Conservation (phyloP, 2,329 filamentous ascomycete species). For the Fusarium tuaranense region DNA sequence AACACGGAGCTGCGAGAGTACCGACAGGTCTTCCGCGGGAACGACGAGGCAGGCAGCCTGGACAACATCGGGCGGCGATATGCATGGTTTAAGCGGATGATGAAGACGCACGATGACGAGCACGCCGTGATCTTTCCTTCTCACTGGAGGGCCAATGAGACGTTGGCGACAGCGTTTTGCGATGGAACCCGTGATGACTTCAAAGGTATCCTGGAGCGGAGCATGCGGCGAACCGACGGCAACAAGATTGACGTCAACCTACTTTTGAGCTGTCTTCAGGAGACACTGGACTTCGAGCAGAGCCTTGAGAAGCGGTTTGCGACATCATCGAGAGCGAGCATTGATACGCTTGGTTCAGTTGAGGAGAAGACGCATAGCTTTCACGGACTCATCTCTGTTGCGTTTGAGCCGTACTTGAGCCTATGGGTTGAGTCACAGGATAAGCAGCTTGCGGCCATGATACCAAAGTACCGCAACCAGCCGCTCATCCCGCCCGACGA, state of each 20-base stretch:
- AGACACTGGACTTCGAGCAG: slow-evolving; percentile 97
- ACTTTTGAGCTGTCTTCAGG: slow-evolving; percentile 88
- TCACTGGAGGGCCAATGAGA: slow-evolving; percentile 91
- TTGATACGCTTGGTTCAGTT: slow-evolving; percentile 86
- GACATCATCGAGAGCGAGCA: slow-evolving; percentile 79
- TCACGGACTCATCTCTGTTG: slow-evolving; percentile 91
- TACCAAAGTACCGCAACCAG: slow-evolving; percentile 88
- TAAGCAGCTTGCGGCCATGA: slow-evolving; percentile 83
- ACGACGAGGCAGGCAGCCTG: slow-evolving; percentile 93
- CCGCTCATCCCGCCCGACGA: slow-evolving; percentile 85
- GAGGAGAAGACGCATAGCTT: slow-evolving; percentile 84
- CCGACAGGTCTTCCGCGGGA: slow-evolving; percentile 92
- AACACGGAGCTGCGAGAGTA: slow-evolving; percentile 98
- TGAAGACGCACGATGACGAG: slow-evolving; percentile 96
- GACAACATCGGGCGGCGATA: slow-evolving; percentile 97
- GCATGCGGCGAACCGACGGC: slow-evolving; percentile 82
- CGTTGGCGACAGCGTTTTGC: slow-evolving; percentile 91
- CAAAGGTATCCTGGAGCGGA: slow-evolving; percentile 89
- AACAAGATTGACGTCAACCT: slow-evolving; percentile 90
- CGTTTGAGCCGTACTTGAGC: slow-evolving; percentile 96
- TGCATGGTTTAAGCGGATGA: slow-evolving; percentile 95
- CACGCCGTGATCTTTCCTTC: slow-evolving; percentile 88
- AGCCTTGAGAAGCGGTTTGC: slow-evolving; percentile 87
- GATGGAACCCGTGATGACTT: slow-evolving; percentile 97
- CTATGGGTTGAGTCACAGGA: slow-evolving; percentile 98